Percentiles rank a stretch among this genome's conserved stretches.
Conservation (phyloP, 2,329 filamentous ascomycete species). For the Fusarium sp. region DNA sequence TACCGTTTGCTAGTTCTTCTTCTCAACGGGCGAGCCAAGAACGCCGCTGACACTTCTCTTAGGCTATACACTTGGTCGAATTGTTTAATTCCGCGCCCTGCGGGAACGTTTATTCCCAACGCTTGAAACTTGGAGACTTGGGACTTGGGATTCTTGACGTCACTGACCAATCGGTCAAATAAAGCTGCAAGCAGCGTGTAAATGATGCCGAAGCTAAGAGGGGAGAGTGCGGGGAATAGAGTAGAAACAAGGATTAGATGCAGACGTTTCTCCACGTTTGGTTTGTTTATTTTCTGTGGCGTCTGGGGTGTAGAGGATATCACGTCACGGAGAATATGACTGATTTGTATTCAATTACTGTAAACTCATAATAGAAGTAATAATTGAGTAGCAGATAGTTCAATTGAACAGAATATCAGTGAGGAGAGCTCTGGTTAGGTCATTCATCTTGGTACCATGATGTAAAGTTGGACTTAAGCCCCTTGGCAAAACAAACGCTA, state of each 20-base stretch:
- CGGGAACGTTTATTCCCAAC: not conserved
- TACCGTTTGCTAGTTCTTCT: not conserved
- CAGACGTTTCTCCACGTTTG: constrained; percentile 32
- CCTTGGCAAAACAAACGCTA: constrained; percentile 8
- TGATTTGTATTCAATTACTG: not conserved
- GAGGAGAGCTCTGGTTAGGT: not conserved
- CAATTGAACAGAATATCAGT: not conserved
- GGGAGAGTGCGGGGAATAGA: constrained; percentile 34
- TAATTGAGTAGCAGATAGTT: fast-evolving
- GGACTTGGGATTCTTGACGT: constrained; percentile 26
- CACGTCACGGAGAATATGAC: constrained; percentile 25
- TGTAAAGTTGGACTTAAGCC: not conserved
- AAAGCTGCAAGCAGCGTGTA: constrained; percentile 6
- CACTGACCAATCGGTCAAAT: constrained; percentile 38
- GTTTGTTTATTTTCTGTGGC: constrained; percentile 16
- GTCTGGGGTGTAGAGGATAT: constrained; percentile 25
- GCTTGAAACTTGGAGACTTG: not conserved
- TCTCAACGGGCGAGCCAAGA: constrained; percentile 12
- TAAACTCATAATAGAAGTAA: not conserved
- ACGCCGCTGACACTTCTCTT: constrained; percentile 35
- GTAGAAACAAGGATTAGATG: constrained; percentile 20
- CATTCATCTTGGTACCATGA: constrained; percentile 6
- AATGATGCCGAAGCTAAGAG: constrained; percentile 14
- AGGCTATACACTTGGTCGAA: not conserved
- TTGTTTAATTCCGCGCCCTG: constrained; percentile 16